These are phyloP conservation scores for Rubia peregrina DNA, from an alignment of 305 asterid species.

Conservation along the genomic window DNA sequence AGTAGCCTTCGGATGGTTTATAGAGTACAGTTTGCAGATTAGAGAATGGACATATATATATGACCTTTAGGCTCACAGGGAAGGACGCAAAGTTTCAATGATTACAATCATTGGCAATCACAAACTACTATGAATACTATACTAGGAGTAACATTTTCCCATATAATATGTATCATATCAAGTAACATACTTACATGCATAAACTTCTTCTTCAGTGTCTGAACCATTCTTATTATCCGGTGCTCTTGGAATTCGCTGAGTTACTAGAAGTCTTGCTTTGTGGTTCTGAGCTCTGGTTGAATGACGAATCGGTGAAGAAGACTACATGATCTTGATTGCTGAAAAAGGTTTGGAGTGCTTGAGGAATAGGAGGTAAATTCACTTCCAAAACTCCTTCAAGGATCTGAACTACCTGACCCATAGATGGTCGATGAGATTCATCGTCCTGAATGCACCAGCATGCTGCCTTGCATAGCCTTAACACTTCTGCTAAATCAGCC, in stretches of 20 bases:
- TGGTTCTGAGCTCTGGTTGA: conserved; percentile 43
- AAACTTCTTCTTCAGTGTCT: not conserved
- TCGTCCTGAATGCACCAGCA: conserved; percentile 79
- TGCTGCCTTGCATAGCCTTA: conserved; percentile 47
- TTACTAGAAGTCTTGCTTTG: conserved; percentile 38
- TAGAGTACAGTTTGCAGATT: not conserved
- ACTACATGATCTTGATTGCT: conserved; percentile 40
- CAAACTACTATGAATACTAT: not conserved
- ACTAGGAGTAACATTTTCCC: not conserved
- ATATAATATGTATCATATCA: not conserved
- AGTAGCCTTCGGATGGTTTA: not conserved
- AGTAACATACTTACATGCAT: not conserved
- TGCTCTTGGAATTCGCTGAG: conserved; percentile 37
- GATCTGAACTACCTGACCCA: conserved; percentile 66
- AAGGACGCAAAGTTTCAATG: not conserved
- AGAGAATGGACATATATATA: not conserved
- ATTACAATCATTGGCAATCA: not conserved
- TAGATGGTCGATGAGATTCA: conserved; percentile 55
- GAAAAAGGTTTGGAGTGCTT: conserved; percentile 40
- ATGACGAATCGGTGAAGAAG: conserved; percentile 66
- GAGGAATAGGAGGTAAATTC: conserved; percentile 52
- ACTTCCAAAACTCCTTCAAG: conserved; percentile 71
- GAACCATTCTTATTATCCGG: conserved; percentile 20
- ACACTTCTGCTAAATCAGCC: conserved; percentile 46
- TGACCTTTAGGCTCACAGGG: not conserved